Base-by-base conservation (phyloP, 768 basidiomycete species). In the Calocera cornea region DNA sequence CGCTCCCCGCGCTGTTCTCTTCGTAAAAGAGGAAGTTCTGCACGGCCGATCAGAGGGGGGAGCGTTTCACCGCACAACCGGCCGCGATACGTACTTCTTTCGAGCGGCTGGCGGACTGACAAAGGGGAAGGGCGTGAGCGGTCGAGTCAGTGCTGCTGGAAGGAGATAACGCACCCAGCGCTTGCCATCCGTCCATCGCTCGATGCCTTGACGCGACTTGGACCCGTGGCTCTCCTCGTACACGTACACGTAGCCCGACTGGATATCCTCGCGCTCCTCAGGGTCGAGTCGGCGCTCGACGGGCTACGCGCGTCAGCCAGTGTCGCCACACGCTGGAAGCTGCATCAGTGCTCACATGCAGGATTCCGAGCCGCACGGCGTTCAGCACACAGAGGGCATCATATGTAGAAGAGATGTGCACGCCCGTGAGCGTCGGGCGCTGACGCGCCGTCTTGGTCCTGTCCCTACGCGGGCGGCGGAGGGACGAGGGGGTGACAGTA, bases 111-210 rank as follows among this genome's bases (percentile, higher is more conserved):
- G 54, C 54, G 31, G 54, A 60, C 54, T 60, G 22, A n/a, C 40
- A 10, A 19, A 41, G 40, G 11, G 40, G 19, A 41, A 19, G 40
- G 40, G 40, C 40, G 40, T 41, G 40, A 41, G 40, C 40, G 10
- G 40, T n/a, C n/a, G n/a, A n/a, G n/a, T n/a, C n/a, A n/a, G n/a
- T n/a, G n/a, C n/a, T n/a, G n/a, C n/a, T n/a, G n/a, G n/a, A n/a
- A n/a, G n/a, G n/a, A n/a, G n/a, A n/a, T n/a, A n/a, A 33, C 54
- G 14, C 22, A 60, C 88, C 90, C 90, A 92, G 70, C 86, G 82
- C 72, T 86, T 82, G 27, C 90, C 90, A 74, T 92, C 90, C 2
- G 90, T 92, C 76, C 90, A 92, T 33, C 90, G 83, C 73, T 92
- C 90, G 73, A 92, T 92, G 34, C 88, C 87, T 34, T 89, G 80